Conservation (phyloP, 371 early-diverging fungal genomes). For the Umbelopsis sp. region DNA sequence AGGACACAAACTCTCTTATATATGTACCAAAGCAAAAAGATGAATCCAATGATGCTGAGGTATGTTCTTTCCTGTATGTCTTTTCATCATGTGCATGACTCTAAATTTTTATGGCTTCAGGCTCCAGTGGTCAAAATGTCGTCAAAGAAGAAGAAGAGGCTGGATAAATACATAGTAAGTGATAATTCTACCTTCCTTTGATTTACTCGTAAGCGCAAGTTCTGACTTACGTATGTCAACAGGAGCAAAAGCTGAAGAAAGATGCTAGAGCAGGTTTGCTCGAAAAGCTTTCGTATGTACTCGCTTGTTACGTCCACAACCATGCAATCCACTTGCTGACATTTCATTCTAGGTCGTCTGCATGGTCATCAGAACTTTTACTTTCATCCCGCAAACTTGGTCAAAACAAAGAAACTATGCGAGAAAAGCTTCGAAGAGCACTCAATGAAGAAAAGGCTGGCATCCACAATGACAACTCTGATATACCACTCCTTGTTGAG, state of each 20-base stretch:
- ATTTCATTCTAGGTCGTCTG: slow-evolving; percentile 40
- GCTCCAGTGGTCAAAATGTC: slow-evolving; percentile 57
- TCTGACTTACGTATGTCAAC: not conserved
- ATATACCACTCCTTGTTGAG: slow-evolving; percentile 53
- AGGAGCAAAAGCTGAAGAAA: slow-evolving; percentile 94
- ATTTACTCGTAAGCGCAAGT: too few relatives aligned
- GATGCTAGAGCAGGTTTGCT: slow-evolving; percentile 83
- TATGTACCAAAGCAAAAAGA: slow-evolving; percentile 14
- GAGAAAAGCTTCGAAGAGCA: slow-evolving; percentile 75
- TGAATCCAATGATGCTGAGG: not conserved
- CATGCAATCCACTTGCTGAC: not conserved
- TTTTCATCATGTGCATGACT: slow-evolving; percentile 21
- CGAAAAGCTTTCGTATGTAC: slow-evolving; percentile 73
- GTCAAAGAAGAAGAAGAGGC: slow-evolving; percentile 75
- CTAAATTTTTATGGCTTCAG: not conserved
- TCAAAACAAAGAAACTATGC: slow-evolving; percentile 66
- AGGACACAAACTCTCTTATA: slow-evolving; percentile 17
- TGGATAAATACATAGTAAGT: slow-evolving; percentile 84
- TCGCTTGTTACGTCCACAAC: not conserved
- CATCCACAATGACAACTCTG: slow-evolving; percentile 56
- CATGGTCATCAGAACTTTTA: slow-evolving; percentile 76
- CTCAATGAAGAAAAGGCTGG: slow-evolving; percentile 76
- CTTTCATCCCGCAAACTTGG: slow-evolving; percentile 82
- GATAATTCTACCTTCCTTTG: not conserved
- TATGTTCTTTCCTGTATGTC: slow-evolving; percentile 12